These are phyloP conservation scores for Desmodesmus armatus DNA, from an alignment of 139 green algal species.

Conservation along the genomic window DNA sequence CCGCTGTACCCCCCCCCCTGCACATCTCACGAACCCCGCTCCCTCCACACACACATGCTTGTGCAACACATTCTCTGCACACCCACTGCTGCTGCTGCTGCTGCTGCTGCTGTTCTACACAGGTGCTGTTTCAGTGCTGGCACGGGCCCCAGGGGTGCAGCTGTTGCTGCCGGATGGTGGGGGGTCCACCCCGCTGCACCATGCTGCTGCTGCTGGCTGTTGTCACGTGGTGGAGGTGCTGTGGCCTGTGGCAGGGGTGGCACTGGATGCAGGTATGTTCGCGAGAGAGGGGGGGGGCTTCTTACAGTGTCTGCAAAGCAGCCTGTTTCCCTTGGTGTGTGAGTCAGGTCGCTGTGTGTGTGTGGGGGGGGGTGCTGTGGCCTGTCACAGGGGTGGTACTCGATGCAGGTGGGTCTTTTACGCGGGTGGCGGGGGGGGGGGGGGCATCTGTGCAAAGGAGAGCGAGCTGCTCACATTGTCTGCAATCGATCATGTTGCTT, in stretches of 20 bases:
- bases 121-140: neutral
- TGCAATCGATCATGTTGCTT: neutral
- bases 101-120: constrained; percentile 22
- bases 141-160: neutral
- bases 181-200: constrained; percentile 14
- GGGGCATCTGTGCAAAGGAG: no score
- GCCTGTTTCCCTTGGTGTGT: neutral
- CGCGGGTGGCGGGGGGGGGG: no score
- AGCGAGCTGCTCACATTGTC: neutral
- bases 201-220: constrained; percentile 11
- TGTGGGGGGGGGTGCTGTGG: neutral
- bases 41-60: neutral
- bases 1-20: no score
- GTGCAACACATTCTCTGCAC: neutral
- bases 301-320: neutral
- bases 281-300: neutral
- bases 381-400: neutral
- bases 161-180: neutral
- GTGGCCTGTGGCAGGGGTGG: constrained; percentile 7
- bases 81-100: no score
- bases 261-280: neutral
- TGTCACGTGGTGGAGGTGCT: constrained; percentile 1
- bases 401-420: neutral
- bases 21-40: no score
- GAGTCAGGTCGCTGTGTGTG: neutral